Evolutionary conservation across 306 rosid species (phyloP), one percentile per base, ranked within the genome.

Genomic region (Lathyrus oleraceus): DNA sequence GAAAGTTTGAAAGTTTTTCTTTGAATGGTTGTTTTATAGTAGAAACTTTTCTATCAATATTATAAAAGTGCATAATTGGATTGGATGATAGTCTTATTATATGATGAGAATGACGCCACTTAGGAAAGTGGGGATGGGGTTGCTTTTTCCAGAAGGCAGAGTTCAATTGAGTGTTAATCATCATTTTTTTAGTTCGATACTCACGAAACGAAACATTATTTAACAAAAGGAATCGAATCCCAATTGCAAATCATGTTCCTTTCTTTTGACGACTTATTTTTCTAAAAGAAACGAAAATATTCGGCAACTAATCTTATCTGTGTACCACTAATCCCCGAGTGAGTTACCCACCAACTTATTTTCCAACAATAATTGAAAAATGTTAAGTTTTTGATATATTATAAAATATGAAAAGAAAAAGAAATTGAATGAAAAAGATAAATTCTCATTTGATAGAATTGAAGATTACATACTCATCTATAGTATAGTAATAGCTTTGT

Each of bases 91-190:
- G 39, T 3, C 48, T 57, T 45, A 57, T 65, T 6, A 10, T 66
- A 13, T 14, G 61, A 52, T 45, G 71, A 68, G 61, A 67, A 73
- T 36, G 79, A 48, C 15, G 35, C 28, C 64, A 15, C 45, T 70
- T 32, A 30, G 45, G 64, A 74, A 65, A 71, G 78, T 78, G 69
- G 77, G 32, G 19, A n/a, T 42, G 17, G 48, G 16, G 64, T 82
- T 63, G 70, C 73, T 74, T 78, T 69, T 32, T 8, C 21, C 15
- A 25, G 47, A 79, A 72, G 74, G 43, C 45, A 52, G 7, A 8
- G 10, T 65, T 54, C 49, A 27, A 65, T 62, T 49, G 12, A 21
- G n/a, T 19, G 27, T 6, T 44, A 13, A 17, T 13, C n/a, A 15
- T 28, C 45, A 13, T 25, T 20, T 65, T 58, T 35, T 68, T 30